Base-by-base conservation (phyloP, 306 rosid species). In the Luffa aegyptiaca region DNA sequence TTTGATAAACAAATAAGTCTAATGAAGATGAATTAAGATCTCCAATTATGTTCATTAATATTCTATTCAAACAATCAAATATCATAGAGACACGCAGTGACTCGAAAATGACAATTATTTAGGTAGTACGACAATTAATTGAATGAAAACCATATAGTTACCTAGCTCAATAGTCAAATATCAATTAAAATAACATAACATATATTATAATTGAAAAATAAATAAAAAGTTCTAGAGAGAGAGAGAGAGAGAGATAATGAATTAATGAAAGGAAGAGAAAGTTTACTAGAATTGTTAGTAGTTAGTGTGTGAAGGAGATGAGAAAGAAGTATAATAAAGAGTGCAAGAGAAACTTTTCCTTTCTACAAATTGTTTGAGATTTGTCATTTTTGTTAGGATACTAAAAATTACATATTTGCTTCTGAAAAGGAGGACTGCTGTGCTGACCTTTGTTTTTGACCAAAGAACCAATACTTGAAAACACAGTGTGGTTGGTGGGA, bases 311-410 rank as follows among this genome's bases (percentile, higher is more conserved):
- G 31, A 70, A 45, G 18, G 76, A 70, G 5, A 21, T 70, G 49
- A 70, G 3, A 41, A 16, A 31, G 8, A 42, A n/a, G 49, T 33
- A 55, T 31, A 37, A 55, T 31, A 37, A 70, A 70, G 55, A 70
- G 51, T 68, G 75, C 33, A 68, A 68, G 56, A 45, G 56, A 70
- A 18, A 31, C 26, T 58, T 45, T 5, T 59, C 21, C 21, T 64
- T 20, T 48, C 3, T 48, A 64, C 44, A 8, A 16, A 44, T 36
- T 72, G 42, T 41, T 12, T 80, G 77, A 64, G 49, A 79, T 64
- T 20, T 74, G 76, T 80, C 76, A 56, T 80, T 81, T 48, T 59
- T 74, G 55, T 73, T 73, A 26, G 11, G 56, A 31, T 72, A 72
- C 77, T 72, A 72, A 72, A 48, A 26, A 2, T 46, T 48, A 46